Base-by-base conservation (phyloP, 805 yeast species). In the Myxozyma vanderwaltii region DNA sequence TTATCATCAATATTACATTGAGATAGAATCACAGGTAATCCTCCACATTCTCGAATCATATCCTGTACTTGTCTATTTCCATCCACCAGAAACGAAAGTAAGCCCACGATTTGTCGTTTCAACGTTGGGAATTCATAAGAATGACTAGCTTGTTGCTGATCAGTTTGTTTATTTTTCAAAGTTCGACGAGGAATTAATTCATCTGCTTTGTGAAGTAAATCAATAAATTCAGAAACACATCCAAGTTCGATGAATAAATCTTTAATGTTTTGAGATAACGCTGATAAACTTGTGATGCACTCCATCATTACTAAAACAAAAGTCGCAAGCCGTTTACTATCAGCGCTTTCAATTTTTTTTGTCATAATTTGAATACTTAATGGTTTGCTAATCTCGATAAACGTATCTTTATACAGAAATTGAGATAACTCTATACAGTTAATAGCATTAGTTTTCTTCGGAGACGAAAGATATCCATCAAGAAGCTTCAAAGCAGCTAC, bases 1-100 rank as follows among this genome's bases (percentile, higher is more conserved):
- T 88, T 84, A 46, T 85, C 86, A 71, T 92, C 98, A 52, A 94
- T 84, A 40, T 87, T 82, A 74, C 97, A 91, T 63, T 86, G 86
- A 6, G 91, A 86, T 24, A 92, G 75, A 0, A 91, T 78, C 19
- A 89, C 72, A 54, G 84, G 89, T 13, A 92, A 71, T 0, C 90
- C 96, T 47, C 86, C 88, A 0, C 77, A 65, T 29, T 80, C 80
- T 48, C 97, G 76, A 36, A 88, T 76, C 44, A 74, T 70, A 57
- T 91, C 92, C 70, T 92, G 97, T 4, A 83, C 80, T 4, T 75
- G 76, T 46, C 72, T 75, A 47, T 84, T 79, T 0, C 79, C 75
- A 63, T 79, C 79, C 0, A 81, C 78, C 48, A 91, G 70, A 49
- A 80, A 78, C 0, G 91, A 79, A 10, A 91, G 71, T 0, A 86